These are phyloP conservation scores for Aquilaria sinensis DNA, from an alignment of 345 rosid species.

Conservation along the genomic window DNA sequence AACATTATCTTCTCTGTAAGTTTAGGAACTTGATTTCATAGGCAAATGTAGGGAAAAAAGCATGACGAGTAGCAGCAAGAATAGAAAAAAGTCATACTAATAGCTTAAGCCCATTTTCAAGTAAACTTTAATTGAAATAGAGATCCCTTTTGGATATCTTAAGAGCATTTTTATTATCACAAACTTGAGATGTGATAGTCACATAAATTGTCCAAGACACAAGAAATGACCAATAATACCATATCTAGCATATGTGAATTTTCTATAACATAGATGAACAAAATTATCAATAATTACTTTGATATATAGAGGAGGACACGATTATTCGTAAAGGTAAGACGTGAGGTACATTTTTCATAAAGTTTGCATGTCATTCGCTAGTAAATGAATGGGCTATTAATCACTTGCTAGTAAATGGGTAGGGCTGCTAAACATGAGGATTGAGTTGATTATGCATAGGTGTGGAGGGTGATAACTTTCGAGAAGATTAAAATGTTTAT, in stretches of 20 bases:
- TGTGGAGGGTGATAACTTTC: no score
- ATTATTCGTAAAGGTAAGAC: no score
- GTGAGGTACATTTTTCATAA: no score
- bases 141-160: conserved; percentile 32
- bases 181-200: conserved; percentile 64
- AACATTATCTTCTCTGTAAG: conserved; percentile 46
- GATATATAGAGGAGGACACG: no score
- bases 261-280: conserved; percentile 22
- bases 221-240: conserved; percentile 80
- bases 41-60: conserved; percentile 42
- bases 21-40: conserved; percentile 53
- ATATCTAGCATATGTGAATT: conserved; percentile 90
- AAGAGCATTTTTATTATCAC: conserved; percentile 31
- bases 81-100: conserved; percentile 47
- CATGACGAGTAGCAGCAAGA: conserved; percentile 45
- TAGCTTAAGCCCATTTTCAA: conserved; percentile 43
- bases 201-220: conserved; percentile 83
- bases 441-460: no score
- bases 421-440: no score
- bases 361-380: no score
- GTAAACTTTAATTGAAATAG: conserved; percentile 26
- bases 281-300: no score
- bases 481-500: no score
- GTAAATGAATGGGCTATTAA: no score
- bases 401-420: no score